Evolutionary conservation across 1,284 basidiomycete species (phyloP).

Genomic region (Pascua guehoae): DNA sequence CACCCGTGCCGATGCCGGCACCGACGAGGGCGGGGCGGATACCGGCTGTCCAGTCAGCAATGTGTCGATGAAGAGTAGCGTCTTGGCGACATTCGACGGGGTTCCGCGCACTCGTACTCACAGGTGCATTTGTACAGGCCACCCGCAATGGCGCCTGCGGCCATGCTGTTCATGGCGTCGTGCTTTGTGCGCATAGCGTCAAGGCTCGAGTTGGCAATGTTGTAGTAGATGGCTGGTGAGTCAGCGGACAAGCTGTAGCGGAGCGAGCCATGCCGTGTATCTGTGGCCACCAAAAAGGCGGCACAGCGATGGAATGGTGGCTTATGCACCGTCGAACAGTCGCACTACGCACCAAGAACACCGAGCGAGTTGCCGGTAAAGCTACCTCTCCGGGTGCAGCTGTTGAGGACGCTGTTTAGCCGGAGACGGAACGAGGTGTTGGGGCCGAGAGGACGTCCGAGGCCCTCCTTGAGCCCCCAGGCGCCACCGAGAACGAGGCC

Average conservation of each 20-base stretch:
- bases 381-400: constrained; percentile 90
- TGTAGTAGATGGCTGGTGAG: constrained; percentile 82
- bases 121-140: constrained; percentile 91
- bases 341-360: constrained; percentile 68
- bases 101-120: constrained; percentile 50
- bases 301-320: too few species aligned
- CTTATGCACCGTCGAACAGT: too few species aligned
- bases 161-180: constrained; percentile 85
- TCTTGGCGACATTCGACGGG: not conserved
- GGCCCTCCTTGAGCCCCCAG: constrained; percentile 95
- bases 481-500: constrained; percentile 88
- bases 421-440: constrained; percentile 70
- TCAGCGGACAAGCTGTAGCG: constrained; percentile 3
- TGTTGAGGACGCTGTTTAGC: constrained; percentile 95
- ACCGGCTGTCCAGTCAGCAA: constrained; percentile 64
- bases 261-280: too few species aligned
- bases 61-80: constrained; percentile 1
- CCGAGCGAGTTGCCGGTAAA: constrained; percentile 99
- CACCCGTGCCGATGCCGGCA: constrained; percentile 79
- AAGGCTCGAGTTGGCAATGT: constrained; percentile 90
- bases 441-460: constrained; percentile 70
- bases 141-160: constrained; percentile 86
- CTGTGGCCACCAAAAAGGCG: not conserved
- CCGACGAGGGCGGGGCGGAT: constrained; percentile 82
- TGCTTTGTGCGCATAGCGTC: constrained; percentile 86